Evolutionary conservation across 208 protist species (phyloP), one percentile per base, ranked within the genome.

Genomic region (Wallacemonas rigidus): DNA sequence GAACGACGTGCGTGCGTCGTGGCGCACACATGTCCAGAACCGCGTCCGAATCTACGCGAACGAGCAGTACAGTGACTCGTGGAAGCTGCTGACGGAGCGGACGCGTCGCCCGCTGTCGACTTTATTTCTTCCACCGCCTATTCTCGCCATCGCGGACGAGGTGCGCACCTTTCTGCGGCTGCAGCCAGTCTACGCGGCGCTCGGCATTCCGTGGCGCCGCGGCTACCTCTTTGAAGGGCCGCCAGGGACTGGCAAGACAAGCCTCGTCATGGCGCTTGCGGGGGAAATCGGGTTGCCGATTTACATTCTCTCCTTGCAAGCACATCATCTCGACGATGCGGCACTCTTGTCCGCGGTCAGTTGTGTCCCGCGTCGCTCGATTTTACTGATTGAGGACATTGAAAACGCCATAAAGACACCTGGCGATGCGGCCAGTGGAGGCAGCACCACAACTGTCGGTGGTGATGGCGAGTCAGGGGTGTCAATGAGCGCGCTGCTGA

Each of bases 371-470:
- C 84, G 71, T 12, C 83, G 85, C 43, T 92, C 90, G 15, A 82
- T 98, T 11, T 72, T 99, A 36, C 81, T 99, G 1, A 85, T 99
- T 47, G 98, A 99, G 64, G 98, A 99, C 81, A 77, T 99, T 9
- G 98, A 98, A 74, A 92, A 92, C 41, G 89, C 91, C 14, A 92
- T 99, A 39, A 72, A 69, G 3, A 48, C 58, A 12, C n/a, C 44
- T 15, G 12, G 12, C 54, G 50, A 54, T 50, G 36, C 69, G 2
- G 26, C 47, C 48, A 41, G 53, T 11, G 43, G 63, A 14, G 57
- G 39, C 45, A 75, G 48, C 36, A 53, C 51, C 4, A 71, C 40
- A 1, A 60, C 58, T 2, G 44, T 58, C 41, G 57, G 67, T 15
- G 79, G 69, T 35, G 74, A 71, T 45, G 56, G 76, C 2, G 71